Evolutionary conservation across 164 flowering plant genomes (phyloP).

Genomic region (Kalanchoe fedtschenkoi): DNA sequence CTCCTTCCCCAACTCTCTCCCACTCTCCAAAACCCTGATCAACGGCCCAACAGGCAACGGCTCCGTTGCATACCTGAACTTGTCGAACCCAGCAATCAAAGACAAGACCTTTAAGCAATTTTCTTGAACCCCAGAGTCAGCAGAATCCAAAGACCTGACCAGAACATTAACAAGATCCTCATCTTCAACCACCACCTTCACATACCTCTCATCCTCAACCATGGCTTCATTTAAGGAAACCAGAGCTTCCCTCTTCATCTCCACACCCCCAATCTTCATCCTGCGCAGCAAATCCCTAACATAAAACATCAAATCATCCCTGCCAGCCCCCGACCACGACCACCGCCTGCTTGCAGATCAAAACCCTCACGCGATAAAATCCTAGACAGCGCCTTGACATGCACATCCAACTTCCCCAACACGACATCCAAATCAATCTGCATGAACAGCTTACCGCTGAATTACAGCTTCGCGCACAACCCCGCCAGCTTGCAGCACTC

Average conservation of each 20-base stretch:
- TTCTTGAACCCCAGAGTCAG: slow-evolving; percentile 43
- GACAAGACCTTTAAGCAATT: slow-evolving; percentile 34
- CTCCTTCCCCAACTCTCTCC: slow-evolving; percentile 26
- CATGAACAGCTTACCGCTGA: slow-evolving; percentile 88
- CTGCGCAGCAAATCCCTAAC: slow-evolving; percentile 57
- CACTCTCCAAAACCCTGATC: slow-evolving; percentile 54
- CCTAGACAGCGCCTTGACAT: slow-evolving; percentile 34
- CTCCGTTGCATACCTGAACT: slow-evolving; percentile 26
- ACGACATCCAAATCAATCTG: slow-evolving; percentile 79
- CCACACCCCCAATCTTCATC: slow-evolving; percentile 55
- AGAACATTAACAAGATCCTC: slow-evolving; percentile 32
- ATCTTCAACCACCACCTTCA: slow-evolving; percentile 38
- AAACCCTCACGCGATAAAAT: slow-evolving; percentile 45
- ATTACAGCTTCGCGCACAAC: slow-evolving; percentile 53
- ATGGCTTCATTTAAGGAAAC: slow-evolving; percentile 36
- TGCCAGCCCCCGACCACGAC: slow-evolving; percentile 51
- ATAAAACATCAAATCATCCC: slow-evolving; percentile 70
- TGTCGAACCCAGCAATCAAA: slow-evolving; percentile 38
- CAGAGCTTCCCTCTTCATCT: slow-evolving; percentile 65
- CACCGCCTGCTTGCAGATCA: slow-evolving; percentile 40
- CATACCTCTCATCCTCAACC: slow-evolving; percentile 60
- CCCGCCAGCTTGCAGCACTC: slow-evolving; percentile 47
- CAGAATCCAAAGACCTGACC: slow-evolving; percentile 41
- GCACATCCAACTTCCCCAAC: slow-evolving; percentile 38
- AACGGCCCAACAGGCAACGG: slow-evolving; percentile 55